Evolutionary conservation across 176 grass and related monocot genomes (phyloP).

Genomic region (Carex parvula): DNA sequence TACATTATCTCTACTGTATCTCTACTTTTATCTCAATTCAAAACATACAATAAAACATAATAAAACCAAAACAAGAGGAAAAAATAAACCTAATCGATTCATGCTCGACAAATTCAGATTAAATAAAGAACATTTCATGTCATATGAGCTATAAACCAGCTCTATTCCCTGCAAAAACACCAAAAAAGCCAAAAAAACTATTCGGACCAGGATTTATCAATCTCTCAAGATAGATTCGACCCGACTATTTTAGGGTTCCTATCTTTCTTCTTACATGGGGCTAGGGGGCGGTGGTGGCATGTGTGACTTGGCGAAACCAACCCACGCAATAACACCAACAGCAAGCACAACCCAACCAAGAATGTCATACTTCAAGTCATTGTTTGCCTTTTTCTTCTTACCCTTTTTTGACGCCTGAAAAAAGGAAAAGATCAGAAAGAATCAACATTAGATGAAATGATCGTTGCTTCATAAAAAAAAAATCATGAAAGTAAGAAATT

Average conservation of each 20-base stretch:
- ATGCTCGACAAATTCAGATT: slow-evolving; percentile 5
- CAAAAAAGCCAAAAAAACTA: neutral
- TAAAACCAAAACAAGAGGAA: neutral
- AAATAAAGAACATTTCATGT: slow-evolving; percentile 16
- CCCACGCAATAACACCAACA: slow-evolving; percentile 46
- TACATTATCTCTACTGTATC: neutral
- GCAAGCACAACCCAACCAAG: slow-evolving; percentile 49
- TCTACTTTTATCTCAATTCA: neutral
- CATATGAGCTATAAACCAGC: slow-evolving; percentile 20
- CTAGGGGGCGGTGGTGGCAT: slow-evolving; percentile 20
- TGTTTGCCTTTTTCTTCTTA: slow-evolving; percentile 33
- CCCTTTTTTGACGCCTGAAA: slow-evolving; percentile 35
- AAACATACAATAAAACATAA: neutral
- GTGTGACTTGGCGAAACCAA: slow-evolving; percentile 47
- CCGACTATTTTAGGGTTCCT: neutral
- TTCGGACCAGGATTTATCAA: slow-evolving; percentile 34
- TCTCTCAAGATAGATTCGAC: slow-evolving; percentile 15
- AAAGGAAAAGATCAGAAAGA: neutral
- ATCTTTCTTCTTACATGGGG: slow-evolving; percentile 22
- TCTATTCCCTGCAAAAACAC: slow-evolving; percentile 3
- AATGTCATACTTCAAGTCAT: slow-evolving; percentile 45
- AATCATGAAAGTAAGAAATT: neutral
- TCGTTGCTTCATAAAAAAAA: neutral
- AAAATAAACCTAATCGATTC: slow-evolving; percentile 22
- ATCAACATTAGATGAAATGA: neutral